Evolutionary conservation across 2,329 filamentous ascomycete species (phyloP).

Genomic region (Apiospora pterosperma): DNA sequence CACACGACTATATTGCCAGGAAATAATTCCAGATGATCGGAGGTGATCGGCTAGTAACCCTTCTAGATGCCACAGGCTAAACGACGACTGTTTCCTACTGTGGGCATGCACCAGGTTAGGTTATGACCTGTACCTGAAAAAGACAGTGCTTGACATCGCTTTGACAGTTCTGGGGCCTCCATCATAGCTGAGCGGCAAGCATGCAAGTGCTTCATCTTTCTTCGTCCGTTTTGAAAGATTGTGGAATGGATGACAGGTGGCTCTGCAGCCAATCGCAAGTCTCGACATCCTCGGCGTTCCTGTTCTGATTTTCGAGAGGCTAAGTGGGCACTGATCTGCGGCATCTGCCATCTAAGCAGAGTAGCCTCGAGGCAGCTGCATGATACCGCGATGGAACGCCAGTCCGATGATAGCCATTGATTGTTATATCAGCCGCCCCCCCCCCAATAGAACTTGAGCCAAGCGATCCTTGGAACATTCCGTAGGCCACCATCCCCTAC

Average conservation of each 20-base stretch:
- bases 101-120: neutral
- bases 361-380: neutral
- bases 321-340: neutral
- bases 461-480: neutral
- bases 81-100: neutral
- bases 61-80: neutral
- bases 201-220: too few species aligned
- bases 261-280: neutral
- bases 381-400: conserved; percentile 1
- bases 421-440: neutral
- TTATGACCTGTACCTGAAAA: neutral
- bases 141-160: neutral
- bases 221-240: too few species aligned
- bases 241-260: neutral
- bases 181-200: too few species aligned
- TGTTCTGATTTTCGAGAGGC: neutral
- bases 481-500: neutral
- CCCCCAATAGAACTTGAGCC: neutral
- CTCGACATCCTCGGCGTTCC: neutral
- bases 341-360: neutral
- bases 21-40: neutral
- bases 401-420: neutral
- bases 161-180: neutral
- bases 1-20: neutral
- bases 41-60: neutral